A percentile compares a stretch with the other conserved stretches of the same genome.
phyloP scores from a whole-genome alignment of 139 green algal genomes.

The Desmodesmus armatus region DNA sequence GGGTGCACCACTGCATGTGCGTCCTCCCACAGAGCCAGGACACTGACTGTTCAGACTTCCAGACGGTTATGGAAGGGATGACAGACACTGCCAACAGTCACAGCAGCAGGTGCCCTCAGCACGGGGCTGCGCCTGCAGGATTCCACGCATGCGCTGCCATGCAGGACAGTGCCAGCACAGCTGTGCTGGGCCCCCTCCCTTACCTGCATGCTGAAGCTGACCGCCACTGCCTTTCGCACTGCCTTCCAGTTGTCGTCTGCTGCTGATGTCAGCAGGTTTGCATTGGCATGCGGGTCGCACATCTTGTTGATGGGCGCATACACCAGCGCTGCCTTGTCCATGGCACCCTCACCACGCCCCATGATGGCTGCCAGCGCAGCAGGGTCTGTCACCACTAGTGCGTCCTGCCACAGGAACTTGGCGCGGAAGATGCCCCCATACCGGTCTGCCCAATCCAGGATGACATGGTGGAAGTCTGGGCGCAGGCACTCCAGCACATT shows the following conservation, averaged over 20 bases:
- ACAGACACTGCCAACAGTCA: too few relatives aligned
- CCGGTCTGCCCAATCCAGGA: slow-evolving; percentile 61
- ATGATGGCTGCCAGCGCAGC: slow-evolving; percentile 53
- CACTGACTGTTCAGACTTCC: too few relatives aligned
- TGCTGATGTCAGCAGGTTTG: slow-evolving; percentile 67
- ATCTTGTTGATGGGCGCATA: slow-evolving; percentile 63
- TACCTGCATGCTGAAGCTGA: slow-evolving; percentile 60
- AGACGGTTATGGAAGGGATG: too few relatives aligned
- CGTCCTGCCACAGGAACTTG: slow-evolving; percentile 58
- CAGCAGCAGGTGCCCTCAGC: too few relatives aligned
- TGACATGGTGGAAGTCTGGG: slow-evolving; percentile 60
- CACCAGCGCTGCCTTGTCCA: slow-evolving; percentile 56
- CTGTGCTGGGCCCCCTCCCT: not conserved
- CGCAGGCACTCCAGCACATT: slow-evolving; percentile 61
- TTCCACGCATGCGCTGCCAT: too few relatives aligned
- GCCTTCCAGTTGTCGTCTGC: slow-evolving; percentile 61
- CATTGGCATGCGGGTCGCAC: slow-evolving; percentile 49
- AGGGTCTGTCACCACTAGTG: slow-evolving; percentile 58
- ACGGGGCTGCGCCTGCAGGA: too few relatives aligned
- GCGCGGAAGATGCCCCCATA: slow-evolving; percentile 60
- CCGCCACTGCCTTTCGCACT: slow-evolving; percentile 70
- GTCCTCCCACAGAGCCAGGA: too few relatives aligned
- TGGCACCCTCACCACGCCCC: slow-evolving; percentile 53
- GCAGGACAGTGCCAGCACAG: too few relatives aligned
- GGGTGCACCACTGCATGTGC: too few relatives aligned